Base-by-base conservation (phyloP, 2,329 filamentous ascomycete genomes). In the Tolypocladium endophyticum region DNA sequence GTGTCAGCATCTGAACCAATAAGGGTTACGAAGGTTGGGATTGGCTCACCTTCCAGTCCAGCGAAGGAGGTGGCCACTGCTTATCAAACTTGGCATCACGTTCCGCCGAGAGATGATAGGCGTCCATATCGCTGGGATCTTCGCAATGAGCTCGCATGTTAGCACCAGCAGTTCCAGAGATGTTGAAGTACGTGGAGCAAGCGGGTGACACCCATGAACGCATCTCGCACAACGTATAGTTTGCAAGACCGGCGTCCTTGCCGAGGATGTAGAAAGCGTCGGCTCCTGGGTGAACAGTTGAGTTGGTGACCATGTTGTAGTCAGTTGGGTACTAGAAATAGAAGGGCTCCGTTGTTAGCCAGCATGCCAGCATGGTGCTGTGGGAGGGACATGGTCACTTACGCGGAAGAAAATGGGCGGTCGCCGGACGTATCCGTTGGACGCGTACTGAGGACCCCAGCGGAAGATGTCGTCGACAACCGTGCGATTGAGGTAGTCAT, bases 391-490 rank as follows among this genome's bases (percentile, higher is more conserved):
- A 8, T 6, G 1, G 25, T 1, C 61, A 76, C 71, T 71, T 72
- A 73, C 79, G 56, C 77, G 68, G 59, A 67, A 73, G 63, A 83
- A 87, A 7, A 81, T 76, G 0, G 81, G 85, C 8, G 82, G 81
- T 0, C 74, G 72, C 45, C 85, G 28, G 18, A 33, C 30, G 20
- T 53, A 33, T 9, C 18, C 30, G 11, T 33, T 35, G 28, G 28
- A 76, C 0, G 69, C 62, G 58, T 83, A 78, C 38, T 78, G 71
- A 1, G 76, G 66, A 0, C 85, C 85, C 83, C 88, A 92, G 12
- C 77, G 76, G 65, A 93, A 93, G 1, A 92, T 73, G 3, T 88
- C 81, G 65, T 92, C 88, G 0, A 90, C 82, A 0, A 75, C 79
- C 0, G 85, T 89, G 14, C 71, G 70, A 62, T 86, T 86, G 1